Percentiles rank a stretch among this genome's conserved stretches.
These are phyloP conservation scores for Tulasnella sp. DNA, from an alignment of 768 basidiomycete species.

Conservation along the genomic window DNA sequence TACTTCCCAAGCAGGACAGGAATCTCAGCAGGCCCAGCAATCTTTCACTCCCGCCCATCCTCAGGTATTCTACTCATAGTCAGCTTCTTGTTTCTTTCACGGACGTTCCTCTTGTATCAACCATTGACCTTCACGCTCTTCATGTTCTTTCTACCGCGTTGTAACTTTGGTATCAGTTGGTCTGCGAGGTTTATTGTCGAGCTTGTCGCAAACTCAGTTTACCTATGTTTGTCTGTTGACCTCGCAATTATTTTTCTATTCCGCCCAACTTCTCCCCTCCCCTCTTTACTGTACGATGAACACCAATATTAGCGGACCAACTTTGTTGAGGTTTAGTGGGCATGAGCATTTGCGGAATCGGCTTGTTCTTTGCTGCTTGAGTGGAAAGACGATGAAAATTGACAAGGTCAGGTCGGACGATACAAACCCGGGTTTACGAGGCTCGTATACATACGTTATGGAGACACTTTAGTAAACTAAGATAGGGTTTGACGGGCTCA, in stretches of 20 bases:
- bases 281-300: background rate
- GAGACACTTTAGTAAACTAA: background rate
- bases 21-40: too few relatives aligned
- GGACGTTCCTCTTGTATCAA: background rate
- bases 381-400: slow-evolving; percentile 71
- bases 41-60: too few relatives aligned
- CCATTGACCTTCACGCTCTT: background rate
- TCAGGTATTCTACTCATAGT: background rate
- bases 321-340: slow-evolving; percentile 33
- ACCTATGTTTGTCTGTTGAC: background rate
- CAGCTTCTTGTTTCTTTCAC: background rate
- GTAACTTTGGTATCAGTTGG: background rate
- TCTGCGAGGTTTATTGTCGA: too few relatives aligned
- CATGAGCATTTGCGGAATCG: slow-evolving; percentile 76
- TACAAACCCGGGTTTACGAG: slow-evolving; percentile 89
- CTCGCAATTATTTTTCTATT: background rate
- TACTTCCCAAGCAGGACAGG: too few relatives aligned
- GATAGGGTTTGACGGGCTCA: slow-evolving; percentile 24
- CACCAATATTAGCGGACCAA: too few relatives aligned
- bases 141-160: background rate
- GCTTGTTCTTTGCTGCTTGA: slow-evolving; percentile 78
- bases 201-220: background rate
- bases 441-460: slow-evolving; percentile 28
- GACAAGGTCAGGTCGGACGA: slow-evolving; percentile 83
- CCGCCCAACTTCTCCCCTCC: background rate